phyloP scores from a whole-genome alignment of 495 filamentous ascomycete species.

The Penicillium maclennaniae region DNA sequence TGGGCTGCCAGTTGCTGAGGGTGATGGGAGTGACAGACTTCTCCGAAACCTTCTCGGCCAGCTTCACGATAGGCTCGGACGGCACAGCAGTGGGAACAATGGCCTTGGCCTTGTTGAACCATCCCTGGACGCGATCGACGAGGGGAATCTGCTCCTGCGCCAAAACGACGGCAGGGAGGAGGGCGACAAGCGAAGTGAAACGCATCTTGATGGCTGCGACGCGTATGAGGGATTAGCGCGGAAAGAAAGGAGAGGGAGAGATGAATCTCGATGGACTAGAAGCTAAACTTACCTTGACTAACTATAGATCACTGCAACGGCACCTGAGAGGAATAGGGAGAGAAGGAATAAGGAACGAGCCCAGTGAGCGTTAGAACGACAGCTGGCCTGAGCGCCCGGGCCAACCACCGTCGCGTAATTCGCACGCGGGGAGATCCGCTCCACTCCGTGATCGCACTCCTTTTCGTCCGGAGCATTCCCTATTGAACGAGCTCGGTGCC shows the following conservation, averaged over 20 bases:
- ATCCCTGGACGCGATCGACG: slow-evolving; percentile 62
- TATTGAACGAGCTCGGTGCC: too few species aligned
- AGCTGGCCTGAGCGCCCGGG: slow-evolving; percentile 26
- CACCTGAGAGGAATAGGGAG: slow-evolving; percentile 19
- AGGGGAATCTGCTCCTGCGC: slow-evolving; percentile 74
- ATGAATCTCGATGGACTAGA: not conserved
- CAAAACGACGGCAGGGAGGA: slow-evolving; percentile 66
- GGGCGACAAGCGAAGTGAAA: slow-evolving; percentile 56
- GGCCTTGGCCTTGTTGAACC: slow-evolving; percentile 57
- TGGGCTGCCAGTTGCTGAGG: slow-evolving; percentile 65
- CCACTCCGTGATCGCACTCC: not conserved
- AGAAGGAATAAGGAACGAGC: not conserved
- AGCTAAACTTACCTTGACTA: slow-evolving; percentile 5
- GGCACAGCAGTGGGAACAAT: slow-evolving; percentile 55
- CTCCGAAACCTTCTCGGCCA: slow-evolving; percentile 51
- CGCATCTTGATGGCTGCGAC: slow-evolving; percentile 57
- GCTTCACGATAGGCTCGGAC: slow-evolving; percentile 46
- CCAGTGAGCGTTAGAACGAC: slow-evolving; percentile 10
- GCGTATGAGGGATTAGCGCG: slow-evolving; percentile 10
- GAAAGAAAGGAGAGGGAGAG: slow-evolving; percentile 9
- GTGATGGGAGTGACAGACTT: slow-evolving; percentile 60
- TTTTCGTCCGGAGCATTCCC: too few species aligned
- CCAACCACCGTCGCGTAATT: slow-evolving; percentile 21
- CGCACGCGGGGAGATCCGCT: slow-evolving; percentile 13
- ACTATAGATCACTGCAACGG: slow-evolving; percentile 12